Base-by-base conservation (phyloP, 768 basidiomycete species). In the Pleurotus eryngii region DNA sequence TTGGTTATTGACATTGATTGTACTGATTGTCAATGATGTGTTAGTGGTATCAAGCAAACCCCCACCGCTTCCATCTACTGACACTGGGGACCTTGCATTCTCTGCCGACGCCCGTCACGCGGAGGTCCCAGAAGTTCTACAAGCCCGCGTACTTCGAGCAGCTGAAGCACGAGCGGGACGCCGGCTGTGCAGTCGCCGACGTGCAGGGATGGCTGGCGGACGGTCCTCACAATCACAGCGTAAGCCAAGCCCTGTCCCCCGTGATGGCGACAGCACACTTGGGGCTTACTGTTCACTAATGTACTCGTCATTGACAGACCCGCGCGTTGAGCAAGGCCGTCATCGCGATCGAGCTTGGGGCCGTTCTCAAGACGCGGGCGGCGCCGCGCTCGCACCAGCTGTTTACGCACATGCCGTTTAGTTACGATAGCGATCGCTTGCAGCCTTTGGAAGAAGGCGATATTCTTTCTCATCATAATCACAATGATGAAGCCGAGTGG, bases 121-220 rank as follows among this genome's bases (percentile, higher is more conserved):
- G 92, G 35, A 82, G 77, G 1, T 81, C 80, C 8, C 97, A 98
- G 69, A 94, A 91, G 64, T 74, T 92, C 12, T 85, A 79, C 74
- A 98, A 98, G 72, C 92, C 94, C 3, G 82, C 85, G 27, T 93
- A 90, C 73, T 99, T 95, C 68, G 85, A 88, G 26, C 73, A 71
- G 42, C 72, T 85, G 12, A 71, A 74, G 26, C 77, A 73, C 64
- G 82, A 84, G 65, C 79, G 82, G 58, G 80, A 81, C n/a, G 84
- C 84, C 3, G 78, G 78, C 71, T 83, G 80, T 53, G 83, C 77
- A 17, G 75, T 90, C 37, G 72, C 76, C 53, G 80, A 83, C 61
- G 79, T 82, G 0, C 73, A 74, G 48, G 72, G 72, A 45, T 91
- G 91, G 91, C 69, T 89, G 15, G 68, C 74, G 12, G 71, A 67